phyloP scores from a whole-genome alignment of 805 yeast species.

The Torulaspora gathmanii region DNA sequence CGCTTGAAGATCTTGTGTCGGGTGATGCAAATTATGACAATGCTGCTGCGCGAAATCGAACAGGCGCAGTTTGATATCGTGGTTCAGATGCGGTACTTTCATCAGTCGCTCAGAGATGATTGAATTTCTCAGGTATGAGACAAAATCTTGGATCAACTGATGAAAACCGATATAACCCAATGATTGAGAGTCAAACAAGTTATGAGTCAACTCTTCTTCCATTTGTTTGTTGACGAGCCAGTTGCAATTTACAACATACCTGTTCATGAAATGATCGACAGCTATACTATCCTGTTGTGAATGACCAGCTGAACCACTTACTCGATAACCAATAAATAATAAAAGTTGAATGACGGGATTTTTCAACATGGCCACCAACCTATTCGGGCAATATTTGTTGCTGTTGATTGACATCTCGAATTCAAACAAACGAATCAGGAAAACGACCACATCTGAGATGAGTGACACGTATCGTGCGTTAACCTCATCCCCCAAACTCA shows the following conservation, averaged over 20 bases:
- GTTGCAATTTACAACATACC: slow-evolving; percentile 14
- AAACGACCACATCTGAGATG: slow-evolving; percentile 17
- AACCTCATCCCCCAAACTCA: slow-evolving; percentile 6
- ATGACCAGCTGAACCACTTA: slow-evolving; percentile 1
- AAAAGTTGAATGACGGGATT: slow-evolving; percentile 25
- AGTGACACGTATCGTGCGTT: slow-evolving; percentile 13
- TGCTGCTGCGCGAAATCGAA: slow-evolving; percentile 9
- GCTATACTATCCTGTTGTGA: slow-evolving; percentile 8
- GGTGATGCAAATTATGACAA: slow-evolving; percentile 1
- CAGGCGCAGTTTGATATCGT: slow-evolving; percentile 13
- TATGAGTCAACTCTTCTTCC: slow-evolving; percentile 15
- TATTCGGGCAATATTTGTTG: slow-evolving; percentile 6
- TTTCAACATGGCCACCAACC: slow-evolving; percentile 13
- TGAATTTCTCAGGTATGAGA: slow-evolving; percentile 14
- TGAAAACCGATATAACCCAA: slow-evolving; percentile 16
- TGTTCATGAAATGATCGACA: slow-evolving; percentile 16
- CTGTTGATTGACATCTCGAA: slow-evolving; percentile 8
- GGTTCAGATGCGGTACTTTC: slow-evolving; percentile 9
- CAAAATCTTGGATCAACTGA: slow-evolving; percentile 12
- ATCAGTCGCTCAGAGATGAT: slow-evolving; percentile 15
- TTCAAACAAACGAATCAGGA: slow-evolving; percentile 17
- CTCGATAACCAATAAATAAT: slow-evolving; percentile 22
- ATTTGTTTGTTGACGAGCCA: slow-evolving; percentile 16
- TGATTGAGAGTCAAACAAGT: slow-evolving; percentile 16
- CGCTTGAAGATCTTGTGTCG: not conserved